Conservation (phyloP, 208 protist species). For the Eutreptiella sp. region DNA sequence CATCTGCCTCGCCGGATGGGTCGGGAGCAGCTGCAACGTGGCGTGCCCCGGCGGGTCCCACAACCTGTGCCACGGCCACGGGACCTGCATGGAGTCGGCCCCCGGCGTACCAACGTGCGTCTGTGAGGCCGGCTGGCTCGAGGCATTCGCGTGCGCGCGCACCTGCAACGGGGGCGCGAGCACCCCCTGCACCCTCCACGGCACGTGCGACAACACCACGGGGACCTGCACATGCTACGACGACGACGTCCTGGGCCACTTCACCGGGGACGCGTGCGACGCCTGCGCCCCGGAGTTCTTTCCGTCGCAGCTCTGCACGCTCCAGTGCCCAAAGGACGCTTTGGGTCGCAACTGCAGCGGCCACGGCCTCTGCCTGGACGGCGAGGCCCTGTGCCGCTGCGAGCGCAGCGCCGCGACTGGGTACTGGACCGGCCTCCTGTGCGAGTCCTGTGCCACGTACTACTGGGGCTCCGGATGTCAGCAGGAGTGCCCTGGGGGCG, state of each 20-base stretch:
- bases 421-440: conserved; percentile 5
- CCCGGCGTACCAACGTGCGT: conserved; percentile 14
- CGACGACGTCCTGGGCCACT: conserved; percentile 14
- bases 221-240: conserved; percentile 10
- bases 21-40: no score
- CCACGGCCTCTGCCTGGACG: conserved; percentile 6
- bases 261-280: conserved; percentile 2
- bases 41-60: no score
- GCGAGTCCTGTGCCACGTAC: not conserved
- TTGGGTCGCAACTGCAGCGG: not conserved
- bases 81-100: conserved; percentile 13
- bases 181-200: no score
- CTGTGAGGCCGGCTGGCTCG: conserved; percentile 7
- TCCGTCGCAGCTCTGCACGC: not conserved
- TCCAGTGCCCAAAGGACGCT: not conserved
- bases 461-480: not conserved
- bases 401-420: not conserved
- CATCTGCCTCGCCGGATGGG: no score
- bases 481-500: not conserved
- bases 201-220: conserved; percentile 14
- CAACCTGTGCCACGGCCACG: conserved; percentile 16
- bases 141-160: not conserved
- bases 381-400: conserved; percentile 11
- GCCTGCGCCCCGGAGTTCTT: conserved; percentile 6
- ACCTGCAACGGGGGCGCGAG: no score